Evolutionary conservation across 2,329 filamentous ascomycete genomes (phyloP), one percentile per base, ranked within the genome.

Genomic region (Alternaria burnsii): DNA sequence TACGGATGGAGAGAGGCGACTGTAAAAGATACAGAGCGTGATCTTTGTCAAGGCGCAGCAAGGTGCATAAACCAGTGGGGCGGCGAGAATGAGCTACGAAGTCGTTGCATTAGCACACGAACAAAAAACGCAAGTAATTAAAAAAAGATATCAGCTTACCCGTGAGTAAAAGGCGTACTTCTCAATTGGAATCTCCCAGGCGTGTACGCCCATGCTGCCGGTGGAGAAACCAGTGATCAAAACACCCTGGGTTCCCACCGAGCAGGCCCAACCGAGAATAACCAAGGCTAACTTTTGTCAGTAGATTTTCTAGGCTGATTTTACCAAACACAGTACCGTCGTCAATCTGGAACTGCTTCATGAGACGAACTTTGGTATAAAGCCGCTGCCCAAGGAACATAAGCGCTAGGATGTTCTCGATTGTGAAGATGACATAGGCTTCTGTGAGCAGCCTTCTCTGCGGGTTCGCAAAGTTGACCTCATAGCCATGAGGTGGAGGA

Each of bases 381-480:
- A 75, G 52, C 14, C 72, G 66, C 60, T 75, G 72, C 1, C 60
- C 36, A 10, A 75, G 47, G 47, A 76, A 74, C 0, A 65, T 16
- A 2, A 71, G 24, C 0, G 68, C 59, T 2, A 74, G 32, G 7
- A 66, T 40, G 20, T 65, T 68, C 16, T 71, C 70, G 7, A 73
- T 58, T 2, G 59, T 68, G 20, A 65, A 62, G 1, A 75, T 51
- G 8, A 57, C 56, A 48, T 74, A 76, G 4, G 68, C 47, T 11
- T 63, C 46, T 4, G 43, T 44, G n/a, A 69, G 55, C 18, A 63
- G 59, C 46, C 62, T 61, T 5, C 67, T 59, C 26, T 61, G 56
- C 3, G 74, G 74, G 20, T 75, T 67, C 12, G 62, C 69, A 52
- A 75, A 75, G 55, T 75, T 57, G 24, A 75, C 72, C 9, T 67